A percentile compares a stretch with the other conserved stretches of the same genome.
phyloP scores from a whole-genome alignment of 2,329 filamentous ascomycete species.

The Fusarium papillatum region DNA sequence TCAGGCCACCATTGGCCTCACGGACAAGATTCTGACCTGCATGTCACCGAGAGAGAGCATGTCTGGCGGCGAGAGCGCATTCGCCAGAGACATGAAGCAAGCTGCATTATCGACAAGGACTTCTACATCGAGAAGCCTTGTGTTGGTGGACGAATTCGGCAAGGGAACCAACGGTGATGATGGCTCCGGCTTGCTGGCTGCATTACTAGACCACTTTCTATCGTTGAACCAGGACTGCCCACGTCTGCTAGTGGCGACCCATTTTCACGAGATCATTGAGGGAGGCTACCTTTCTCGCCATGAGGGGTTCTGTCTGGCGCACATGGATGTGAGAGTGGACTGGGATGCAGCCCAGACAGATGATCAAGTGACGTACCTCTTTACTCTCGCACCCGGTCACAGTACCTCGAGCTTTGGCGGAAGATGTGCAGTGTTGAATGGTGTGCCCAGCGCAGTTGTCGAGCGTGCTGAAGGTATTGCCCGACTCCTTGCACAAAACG shows the following conservation, averaged over 20 bases:
- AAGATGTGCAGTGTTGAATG: slow-evolving; percentile 88
- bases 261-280: slow-evolving; percentile 82
- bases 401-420: slow-evolving; percentile 89
- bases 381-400: slow-evolving; percentile 75
- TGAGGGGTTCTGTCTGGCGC: slow-evolving; percentile 68
- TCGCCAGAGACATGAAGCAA: slow-evolving; percentile 88
- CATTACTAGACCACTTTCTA: slow-evolving; percentile 70
- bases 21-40: slow-evolving; percentile 92
- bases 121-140: slow-evolving; percentile 80
- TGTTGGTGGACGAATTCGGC: slow-evolving; percentile 95
- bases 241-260: slow-evolving; percentile 72
- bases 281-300: slow-evolving; percentile 66
- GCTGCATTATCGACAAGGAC: slow-evolving; percentile 82
- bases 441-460: slow-evolving; percentile 80
- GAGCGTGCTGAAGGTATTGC: slow-evolving; percentile 82
- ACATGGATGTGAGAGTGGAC: slow-evolving; percentile 80
- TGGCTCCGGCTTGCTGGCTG: slow-evolving; percentile 70
- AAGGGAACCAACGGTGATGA: slow-evolving; percentile 73
- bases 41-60: slow-evolving; percentile 81
- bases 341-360: slow-evolving; percentile 62
- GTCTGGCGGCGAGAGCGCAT: slow-evolving; percentile 71
- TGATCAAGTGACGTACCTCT: slow-evolving; percentile 81
- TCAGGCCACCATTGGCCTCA: slow-evolving; percentile 83
- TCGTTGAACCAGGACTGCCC: slow-evolving; percentile 60
- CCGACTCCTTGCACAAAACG: slow-evolving; percentile 75